Base-by-base conservation (phyloP, 192 early-diverging fungal species). In the Gaertneriomyces semiglobifer region DNA sequence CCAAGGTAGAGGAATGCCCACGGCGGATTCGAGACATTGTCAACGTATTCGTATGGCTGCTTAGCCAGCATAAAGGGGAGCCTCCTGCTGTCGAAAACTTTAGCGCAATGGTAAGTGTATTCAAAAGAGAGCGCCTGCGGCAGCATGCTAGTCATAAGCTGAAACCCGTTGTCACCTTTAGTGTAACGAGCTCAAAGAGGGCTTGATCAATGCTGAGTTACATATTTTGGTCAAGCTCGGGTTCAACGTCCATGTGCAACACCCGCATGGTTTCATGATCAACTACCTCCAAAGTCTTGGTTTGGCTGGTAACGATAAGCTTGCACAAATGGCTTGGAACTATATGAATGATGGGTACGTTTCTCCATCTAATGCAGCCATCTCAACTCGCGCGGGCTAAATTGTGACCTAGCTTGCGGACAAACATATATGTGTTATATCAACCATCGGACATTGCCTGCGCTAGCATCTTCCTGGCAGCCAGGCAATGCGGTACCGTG, bases 231-330 rank as follows among this genome's bases (percentile, higher is more conserved):
- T 86, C 11, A 84, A 84, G 41, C 81, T 99, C 6, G 93, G 88
- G 7, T 99, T 99, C 73, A 92, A 96, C 70, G 93, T 98, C 5
- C 93, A 96, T 64, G 95, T 98, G 1, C 89, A 96, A 74, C 84
- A 93, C 11, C 94, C 97, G n/a, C 94, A 99, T 73, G 90, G 90
- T 16, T 84, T 93, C 56, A 88, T 99, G 86, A 85, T 96, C 61
- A 95, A 96, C 66, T 99, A 95, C 73, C 68, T 98, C 69, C 86
- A 86, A 44, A 84, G 88, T 25, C 76, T 99, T 44, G 89, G 86
- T 38, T 64, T 95, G 48, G 86, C 83, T 6, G 86, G 86, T 8
- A 86, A 95, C 64, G 79, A 86, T 9, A 78, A 65, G 8, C 73
- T 99, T n/a, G 84, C 89, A 6, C 92, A 94, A 64, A 77, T 81